Conservation (phyloP, 2,329 filamentous ascomycete genomes). For the Colletotrichum tabaci region DNA sequence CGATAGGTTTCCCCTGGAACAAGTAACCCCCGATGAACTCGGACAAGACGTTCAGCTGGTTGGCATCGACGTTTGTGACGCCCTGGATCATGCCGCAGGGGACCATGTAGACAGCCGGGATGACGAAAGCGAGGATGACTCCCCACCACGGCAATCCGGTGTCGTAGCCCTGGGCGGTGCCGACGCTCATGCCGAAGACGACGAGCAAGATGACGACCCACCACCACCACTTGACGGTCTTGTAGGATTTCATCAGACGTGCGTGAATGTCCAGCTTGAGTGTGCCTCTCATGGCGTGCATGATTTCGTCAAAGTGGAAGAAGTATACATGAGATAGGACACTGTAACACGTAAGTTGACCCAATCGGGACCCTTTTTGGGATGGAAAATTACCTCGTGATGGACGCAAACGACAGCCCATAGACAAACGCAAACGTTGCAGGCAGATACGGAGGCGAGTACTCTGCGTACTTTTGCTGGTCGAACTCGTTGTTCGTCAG, state of each 20-base stretch:
- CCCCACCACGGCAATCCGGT: constrained; percentile 74
- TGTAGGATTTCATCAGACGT: constrained; percentile 69
- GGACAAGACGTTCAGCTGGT: constrained; percentile 51
- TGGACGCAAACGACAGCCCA: constrained; percentile 77
- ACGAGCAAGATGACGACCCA: constrained; percentile 64
- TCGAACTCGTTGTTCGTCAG: constrained; percentile 63
- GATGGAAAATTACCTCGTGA: constrained; percentile 56
- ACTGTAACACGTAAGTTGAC: constrained; percentile 55
- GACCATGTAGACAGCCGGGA: constrained; percentile 55
- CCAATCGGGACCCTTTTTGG: constrained; percentile 40
- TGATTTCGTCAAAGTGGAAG: constrained; percentile 58
- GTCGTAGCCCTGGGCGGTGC: constrained; percentile 62
- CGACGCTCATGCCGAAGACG: constrained; percentile 53
- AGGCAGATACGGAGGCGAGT: constrained; percentile 66
- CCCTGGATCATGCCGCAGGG: constrained; percentile 68
- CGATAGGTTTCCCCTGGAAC: constrained; percentile 49
- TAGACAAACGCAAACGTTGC: constrained; percentile 66
- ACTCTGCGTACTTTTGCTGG: constrained; percentile 60
- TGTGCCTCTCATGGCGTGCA: constrained; percentile 46
- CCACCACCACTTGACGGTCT: constrained; percentile 73
- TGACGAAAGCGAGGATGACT: constrained; percentile 57
- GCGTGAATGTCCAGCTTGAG: constrained; percentile 57
- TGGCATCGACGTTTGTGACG: constrained; percentile 61
- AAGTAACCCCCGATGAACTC: constrained; percentile 65
- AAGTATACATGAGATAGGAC: constrained; percentile 57